A percentile compares a stretch with the other conserved stretches of the same genome.
phyloP scores from a whole-genome alignment of 1,284 basidiomycete species.

The Heliocybe sulcata region DNA sequence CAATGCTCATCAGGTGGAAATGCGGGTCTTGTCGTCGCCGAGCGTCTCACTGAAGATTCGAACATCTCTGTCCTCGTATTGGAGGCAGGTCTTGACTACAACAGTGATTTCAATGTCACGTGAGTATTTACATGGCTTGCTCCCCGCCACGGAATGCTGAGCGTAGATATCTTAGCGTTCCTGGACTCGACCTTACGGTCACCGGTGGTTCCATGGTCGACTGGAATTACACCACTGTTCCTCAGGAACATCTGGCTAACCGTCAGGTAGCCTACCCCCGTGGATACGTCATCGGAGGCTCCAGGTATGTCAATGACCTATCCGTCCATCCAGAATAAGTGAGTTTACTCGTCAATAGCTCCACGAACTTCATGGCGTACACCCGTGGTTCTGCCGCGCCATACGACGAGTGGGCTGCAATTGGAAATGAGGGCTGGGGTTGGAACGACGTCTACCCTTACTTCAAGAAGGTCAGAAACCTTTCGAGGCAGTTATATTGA shows the following conservation, averaged over 20 bases:
- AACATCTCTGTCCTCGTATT: background rate
- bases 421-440: conserved; percentile 20
- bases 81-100: background rate
- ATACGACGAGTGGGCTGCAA: conserved; percentile 17
- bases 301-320: conserved; percentile 24
- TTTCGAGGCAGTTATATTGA: background rate
- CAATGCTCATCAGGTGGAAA: background rate
- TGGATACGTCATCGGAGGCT: conserved; percentile 30
- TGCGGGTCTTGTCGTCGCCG: background rate
- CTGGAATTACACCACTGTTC: conserved; percentile 29
- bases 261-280: conserved; percentile 22
- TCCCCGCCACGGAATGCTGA: background rate
- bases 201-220: conserved; percentile 8
- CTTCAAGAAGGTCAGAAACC: conserved; percentile 15
- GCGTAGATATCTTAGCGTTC: background rate
- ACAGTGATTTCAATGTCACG: background rate
- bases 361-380: conserved; percentile 4
- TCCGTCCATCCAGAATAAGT: conserved; percentile 12
- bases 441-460: conserved; percentile 20
- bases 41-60: background rate
- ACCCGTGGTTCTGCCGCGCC: conserved; percentile 22
- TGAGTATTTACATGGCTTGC: background rate
- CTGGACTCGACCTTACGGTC: background rate
- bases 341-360: conserved; percentile 1
- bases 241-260: conserved; percentile 22